These are phyloP conservation scores for Yamadazyma jaroonii DNA, from an alignment of 1,139 yeast species.

Conservation along the genomic window DNA sequence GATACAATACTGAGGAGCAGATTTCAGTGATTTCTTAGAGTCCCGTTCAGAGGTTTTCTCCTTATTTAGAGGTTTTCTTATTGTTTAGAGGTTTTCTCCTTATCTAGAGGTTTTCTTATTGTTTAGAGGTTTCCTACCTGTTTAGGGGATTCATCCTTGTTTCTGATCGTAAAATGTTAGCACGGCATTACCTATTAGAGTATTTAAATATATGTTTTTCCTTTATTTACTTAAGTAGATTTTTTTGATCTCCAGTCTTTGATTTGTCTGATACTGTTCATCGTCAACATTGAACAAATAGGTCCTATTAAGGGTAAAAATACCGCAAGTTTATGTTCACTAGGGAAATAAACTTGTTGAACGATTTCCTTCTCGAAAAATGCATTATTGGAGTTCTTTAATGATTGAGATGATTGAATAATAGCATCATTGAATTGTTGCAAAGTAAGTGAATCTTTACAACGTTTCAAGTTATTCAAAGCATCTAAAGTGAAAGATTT, in stretches of 20 bases:
- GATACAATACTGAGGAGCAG: constrained; percentile 18
- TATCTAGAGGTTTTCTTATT: no score
- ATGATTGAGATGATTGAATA: constrained; percentile 52
- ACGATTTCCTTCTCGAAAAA: constrained; percentile 94
- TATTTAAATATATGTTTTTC: not conserved
- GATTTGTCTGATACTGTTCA: constrained; percentile 48
- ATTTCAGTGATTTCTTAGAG: no score
- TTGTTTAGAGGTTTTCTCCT: no score
- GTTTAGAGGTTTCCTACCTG: no score
- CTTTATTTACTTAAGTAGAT: no score
- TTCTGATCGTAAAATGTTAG: no score
- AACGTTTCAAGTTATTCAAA: constrained; percentile 28
- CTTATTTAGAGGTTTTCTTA: no score
- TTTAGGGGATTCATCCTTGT: no score
- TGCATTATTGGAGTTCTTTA: constrained; percentile 63
- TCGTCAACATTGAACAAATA: constrained; percentile 59
- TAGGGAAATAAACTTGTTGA: constrained; percentile 91
- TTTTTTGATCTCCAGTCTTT: constrained; percentile 18
- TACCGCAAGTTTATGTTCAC: constrained; percentile 91
- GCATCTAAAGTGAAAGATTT: constrained; percentile 44
- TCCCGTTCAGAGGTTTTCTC: no score
- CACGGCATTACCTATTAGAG: no score
- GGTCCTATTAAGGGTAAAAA: constrained; percentile 91
- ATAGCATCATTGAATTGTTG: constrained; percentile 47
- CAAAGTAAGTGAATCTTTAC: constrained; percentile 27